Evolutionary conservation across 805 yeast genomes (phyloP).

Genomic region (Zygosaccharomyces siamensis): DNA sequence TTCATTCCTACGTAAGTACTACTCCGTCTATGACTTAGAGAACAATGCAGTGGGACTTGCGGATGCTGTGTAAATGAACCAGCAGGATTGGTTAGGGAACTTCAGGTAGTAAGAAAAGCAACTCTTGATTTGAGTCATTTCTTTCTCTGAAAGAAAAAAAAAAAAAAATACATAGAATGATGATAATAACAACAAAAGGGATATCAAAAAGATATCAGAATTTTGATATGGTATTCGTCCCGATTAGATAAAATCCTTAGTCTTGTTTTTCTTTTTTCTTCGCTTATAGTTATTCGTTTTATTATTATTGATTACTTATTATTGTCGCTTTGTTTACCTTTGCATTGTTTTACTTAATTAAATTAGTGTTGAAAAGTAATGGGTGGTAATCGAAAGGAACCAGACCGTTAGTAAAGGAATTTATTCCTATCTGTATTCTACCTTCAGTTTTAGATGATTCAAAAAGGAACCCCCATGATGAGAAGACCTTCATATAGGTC

Average conservation of each 20-base stretch:
- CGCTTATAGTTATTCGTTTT: background rate
- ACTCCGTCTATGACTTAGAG: conserved; percentile 89
- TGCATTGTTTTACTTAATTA: background rate
- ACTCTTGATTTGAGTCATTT: background rate
- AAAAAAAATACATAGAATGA: too few species aligned
- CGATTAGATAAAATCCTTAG: background rate
- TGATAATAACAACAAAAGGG: too few species aligned
- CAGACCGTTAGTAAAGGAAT: background rate
- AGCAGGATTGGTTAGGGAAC: background rate
- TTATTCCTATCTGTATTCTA: background rate
- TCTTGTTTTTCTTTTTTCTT: background rate
- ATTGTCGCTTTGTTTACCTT: conserved; percentile 2
- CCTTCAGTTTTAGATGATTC: conserved; percentile 13
- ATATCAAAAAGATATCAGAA: background rate
- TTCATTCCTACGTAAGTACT: conserved; percentile 91
- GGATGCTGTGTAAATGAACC: conserved; percentile 45
- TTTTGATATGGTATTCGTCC: background rate
- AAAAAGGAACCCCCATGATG: conserved; percentile 20
- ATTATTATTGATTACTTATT: background rate
- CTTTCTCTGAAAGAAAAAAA: too few species aligned
- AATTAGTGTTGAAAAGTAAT: background rate
- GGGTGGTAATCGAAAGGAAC: background rate
- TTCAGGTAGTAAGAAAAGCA: background rate
- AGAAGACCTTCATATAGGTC: conserved; percentile 20
- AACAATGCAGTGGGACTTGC: conserved; percentile 95